Evolutionary conservation across 2,329 filamentous ascomycete genomes (phyloP), one percentile per base, ranked within the genome.

Genomic region (Thyridium curvatum): DNA sequence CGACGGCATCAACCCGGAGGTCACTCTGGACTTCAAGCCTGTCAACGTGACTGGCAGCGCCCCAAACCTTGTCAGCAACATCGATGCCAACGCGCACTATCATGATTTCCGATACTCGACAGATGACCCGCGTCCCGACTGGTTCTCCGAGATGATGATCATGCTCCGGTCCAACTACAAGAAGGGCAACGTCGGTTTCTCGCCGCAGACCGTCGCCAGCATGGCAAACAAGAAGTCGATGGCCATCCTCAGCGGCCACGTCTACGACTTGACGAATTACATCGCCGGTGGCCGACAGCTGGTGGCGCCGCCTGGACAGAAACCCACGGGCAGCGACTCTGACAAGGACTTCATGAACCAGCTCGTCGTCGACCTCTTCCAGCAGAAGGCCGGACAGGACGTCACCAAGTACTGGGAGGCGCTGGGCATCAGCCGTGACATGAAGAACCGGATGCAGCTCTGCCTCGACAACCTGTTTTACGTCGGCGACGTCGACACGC

Each of bases 381-480:
- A 83, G 50, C 67, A 79, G 37, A 77, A 77, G 44, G 68, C 89
- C 18, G 93, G 94, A 28, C 62, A 75, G 30, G 93, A 98, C 56
- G 72, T 97, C 29, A 86, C 82, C 31, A 83, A 91, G 57, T 80
- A 84, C 51, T 98, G 88, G 86, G 70, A 90, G 33, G 69, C 76
- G 1, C 70, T 97, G 18, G 60, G 64, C 6, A 60, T 95, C 34
- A 32, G 34, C 4, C 14, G 65, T 0, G 69, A 56, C 0, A 55
- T 77, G 48, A 84, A 82, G 51, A 52, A 60, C 15, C 73, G 81
- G 28, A 94, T 94, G 86, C 70, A 82, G 56, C 69, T 80, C 2
- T 98, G 93, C 55, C 73, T 98, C 38, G 82, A 97, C 65, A 94
- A 96, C 50, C 73, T 98, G 30, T 98, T 97, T 68, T 96, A 93